Percentiles rank a stretch among this genome's conserved stretches.
Evolutionary conservation across 176 grass and related monocot genomes (phyloP).

Genomic region (Calamus simplicifolius): DNA sequence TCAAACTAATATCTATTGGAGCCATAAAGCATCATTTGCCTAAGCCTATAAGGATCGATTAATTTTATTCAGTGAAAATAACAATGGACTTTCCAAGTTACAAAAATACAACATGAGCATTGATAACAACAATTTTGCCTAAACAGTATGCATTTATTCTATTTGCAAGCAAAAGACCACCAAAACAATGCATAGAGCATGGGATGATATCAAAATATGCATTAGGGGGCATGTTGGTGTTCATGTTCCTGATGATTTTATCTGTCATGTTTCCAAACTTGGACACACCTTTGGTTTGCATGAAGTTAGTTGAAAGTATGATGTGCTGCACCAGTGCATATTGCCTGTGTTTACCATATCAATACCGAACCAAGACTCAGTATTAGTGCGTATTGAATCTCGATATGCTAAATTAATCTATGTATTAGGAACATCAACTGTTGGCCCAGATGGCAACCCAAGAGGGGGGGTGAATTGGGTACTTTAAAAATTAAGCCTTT

Average conservation of each 20-base stretch:
- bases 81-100: no score
- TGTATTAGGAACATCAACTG: no score
- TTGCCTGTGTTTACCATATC: no score
- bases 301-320: constrained; percentile 35
- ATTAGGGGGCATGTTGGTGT: constrained; percentile 72
- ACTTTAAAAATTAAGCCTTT: no score
- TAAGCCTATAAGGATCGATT: constrained; percentile 58
- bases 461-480: no score
- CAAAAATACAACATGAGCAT: no score
- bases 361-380: no score
- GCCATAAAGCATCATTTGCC: constrained; percentile 70
- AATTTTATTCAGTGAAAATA: no score
- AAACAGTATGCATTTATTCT: constrained; percentile 93
- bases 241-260: constrained; percentile 70
- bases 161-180: constrained; percentile 66
- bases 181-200: constrained; percentile 71
- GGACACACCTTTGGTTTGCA: constrained; percentile 77
- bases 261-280: constrained; percentile 76
- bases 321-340: no score
- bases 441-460: no score
- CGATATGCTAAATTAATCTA: no score
- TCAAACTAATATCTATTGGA: constrained; percentile 58
- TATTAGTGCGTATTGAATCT: no score
- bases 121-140: neutral
- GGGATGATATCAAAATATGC: constrained; percentile 58